A percentile compares a stretch with the other conserved stretches of the same genome.
Evolutionary conservation across 1,284 basidiomycete genomes (phyloP).

Genomic region (Pascua guehoae): DNA sequence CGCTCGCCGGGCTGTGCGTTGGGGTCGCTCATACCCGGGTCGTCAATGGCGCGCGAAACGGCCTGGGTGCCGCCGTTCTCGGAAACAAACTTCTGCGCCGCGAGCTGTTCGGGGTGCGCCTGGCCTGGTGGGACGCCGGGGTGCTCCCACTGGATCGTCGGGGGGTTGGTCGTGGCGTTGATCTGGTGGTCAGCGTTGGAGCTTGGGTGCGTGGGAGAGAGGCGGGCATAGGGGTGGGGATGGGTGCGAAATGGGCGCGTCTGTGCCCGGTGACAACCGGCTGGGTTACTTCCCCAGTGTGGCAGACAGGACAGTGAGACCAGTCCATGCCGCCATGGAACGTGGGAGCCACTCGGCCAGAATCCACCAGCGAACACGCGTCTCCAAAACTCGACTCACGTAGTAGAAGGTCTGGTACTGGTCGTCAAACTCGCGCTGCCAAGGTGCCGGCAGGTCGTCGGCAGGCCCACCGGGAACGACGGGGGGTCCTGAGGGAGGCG

Average conservation of each 20-base stretch:
- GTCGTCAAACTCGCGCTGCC: slow-evolving; percentile 29
- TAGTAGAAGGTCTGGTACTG: slow-evolving; percentile 35
- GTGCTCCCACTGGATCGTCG: slow-evolving; percentile 34
- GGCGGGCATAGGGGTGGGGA: no score
- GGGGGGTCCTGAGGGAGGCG: background rate
- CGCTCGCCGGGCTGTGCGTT: slow-evolving; percentile 12
- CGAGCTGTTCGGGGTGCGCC: slow-evolving; percentile 27
- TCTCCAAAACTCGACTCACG: background rate
- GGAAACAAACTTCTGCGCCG: slow-evolving; percentile 8
- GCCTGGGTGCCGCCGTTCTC: slow-evolving; percentile 15
- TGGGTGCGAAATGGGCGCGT: no score
- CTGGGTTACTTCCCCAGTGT: no score
- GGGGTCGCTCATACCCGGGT: no score
- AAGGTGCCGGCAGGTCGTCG: slow-evolving; percentile 11
- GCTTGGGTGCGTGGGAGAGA: no score
- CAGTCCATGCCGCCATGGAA: no score
- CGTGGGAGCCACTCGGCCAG: no score
- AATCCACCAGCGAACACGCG: no score
- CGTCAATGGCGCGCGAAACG: background rate
- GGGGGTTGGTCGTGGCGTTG: slow-evolving; percentile 31
- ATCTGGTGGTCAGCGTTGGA: slow-evolving; percentile 19
- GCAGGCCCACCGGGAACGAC: slow-evolving; percentile 1
- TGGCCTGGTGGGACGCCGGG: slow-evolving; percentile 22
- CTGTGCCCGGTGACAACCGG: no score
- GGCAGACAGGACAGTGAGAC: no score